Base-by-base conservation (phyloP, 2,329 filamentous ascomycete species). In the Beauveria asiatica region DNA sequence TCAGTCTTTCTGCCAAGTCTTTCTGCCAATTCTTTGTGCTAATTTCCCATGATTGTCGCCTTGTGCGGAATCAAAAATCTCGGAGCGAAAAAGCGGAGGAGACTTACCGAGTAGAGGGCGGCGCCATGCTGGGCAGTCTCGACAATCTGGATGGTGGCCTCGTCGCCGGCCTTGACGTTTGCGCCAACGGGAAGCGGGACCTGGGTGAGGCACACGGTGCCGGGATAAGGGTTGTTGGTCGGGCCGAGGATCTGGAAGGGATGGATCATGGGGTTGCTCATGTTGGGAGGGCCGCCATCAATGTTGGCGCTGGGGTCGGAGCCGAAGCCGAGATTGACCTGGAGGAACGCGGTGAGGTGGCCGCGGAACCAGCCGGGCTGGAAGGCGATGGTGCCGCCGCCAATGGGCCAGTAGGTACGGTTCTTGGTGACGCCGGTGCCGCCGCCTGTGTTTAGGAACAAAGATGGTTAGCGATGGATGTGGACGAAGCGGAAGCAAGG, bases 331-430 rank as follows among this genome's bases (percentile, higher is more conserved):
- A 97, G 80, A 77, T 97, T 97, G 75, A 97, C 79, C 76, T 96
- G 96, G 70, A 96, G 81, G 67, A 91, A 83, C 19, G 92, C 93
- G 6, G 84, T 87, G 41, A 83, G 73, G 73, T 97, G 94, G 64
- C 94, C 94, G 61, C 87, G 85, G 78, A 97, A 97, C 94, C 94
- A 97, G 69, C 93, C 94, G 0, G 94, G 94, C 70, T 97, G 93
- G 68, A 97, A 82, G 54, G 91, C 83, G 62, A 99, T 70, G n/a
- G 92, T 91, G 63, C 94, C 94, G 66, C 94, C 94, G 33, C 77
- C 83, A 54, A 91, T 81, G 17, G 94, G 92, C 94, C 94, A 97
- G 76, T 88, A 90, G 16, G 94, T 96, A 64, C 93, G 86, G 76
- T 99, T 97, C 49, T 75, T 80, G 0, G 90, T 89, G 42, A 84